Evolutionary conservation across 1,139 yeast genomes (phyloP).

Genomic region (Suhomyces taliae): DNA sequence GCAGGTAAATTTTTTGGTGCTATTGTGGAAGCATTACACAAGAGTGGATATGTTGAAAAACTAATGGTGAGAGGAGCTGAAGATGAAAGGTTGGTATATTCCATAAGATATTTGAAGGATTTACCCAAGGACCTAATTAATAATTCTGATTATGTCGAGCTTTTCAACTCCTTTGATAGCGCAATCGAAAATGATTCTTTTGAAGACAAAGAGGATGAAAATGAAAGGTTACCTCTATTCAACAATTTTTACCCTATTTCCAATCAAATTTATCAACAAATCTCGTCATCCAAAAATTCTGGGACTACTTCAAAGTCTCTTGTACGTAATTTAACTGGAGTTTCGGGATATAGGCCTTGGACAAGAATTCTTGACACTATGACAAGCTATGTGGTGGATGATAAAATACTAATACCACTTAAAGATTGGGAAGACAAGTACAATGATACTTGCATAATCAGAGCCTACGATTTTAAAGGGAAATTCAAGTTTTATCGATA

Average conservation of each 20-base stretch:
- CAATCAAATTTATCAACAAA: slow-evolving; percentile 57
- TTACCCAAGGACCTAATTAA: slow-evolving; percentile 35
- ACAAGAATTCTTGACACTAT: slow-evolving; percentile 50
- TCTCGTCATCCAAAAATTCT: slow-evolving; percentile 33
- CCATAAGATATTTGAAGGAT: slow-evolving; percentile 61
- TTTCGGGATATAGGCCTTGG: slow-evolving; percentile 49
- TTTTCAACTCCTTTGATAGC: slow-evolving; percentile 13
- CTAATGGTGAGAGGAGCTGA: slow-evolving; percentile 57
- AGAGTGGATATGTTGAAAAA: slow-evolving; percentile 54
- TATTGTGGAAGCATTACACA: slow-evolving; percentile 51
- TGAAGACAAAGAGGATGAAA: slow-evolving; percentile 8
- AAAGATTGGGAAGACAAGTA: slow-evolving; percentile 26
- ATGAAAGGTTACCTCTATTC: slow-evolving; percentile 26
- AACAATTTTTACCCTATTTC: slow-evolving; percentile 63
- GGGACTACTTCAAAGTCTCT: slow-evolving; percentile 65
- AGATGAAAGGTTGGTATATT: slow-evolving; percentile 47
- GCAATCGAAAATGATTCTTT: slow-evolving; percentile 17
- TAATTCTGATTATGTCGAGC: slow-evolving; percentile 24
- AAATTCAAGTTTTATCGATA: slow-evolving; percentile 72
- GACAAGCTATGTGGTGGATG: slow-evolving; percentile 33
- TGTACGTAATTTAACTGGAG: slow-evolving; percentile 52
- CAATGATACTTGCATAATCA: slow-evolving; percentile 40
- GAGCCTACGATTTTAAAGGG: slow-evolving; percentile 73
- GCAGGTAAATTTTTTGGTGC: slow-evolving; percentile 52
- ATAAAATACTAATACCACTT: slow-evolving; percentile 22